These are phyloP conservation scores for Castanospermum australe DNA, from an alignment of 306 rosid genomes.

Conservation along the genomic window DNA sequence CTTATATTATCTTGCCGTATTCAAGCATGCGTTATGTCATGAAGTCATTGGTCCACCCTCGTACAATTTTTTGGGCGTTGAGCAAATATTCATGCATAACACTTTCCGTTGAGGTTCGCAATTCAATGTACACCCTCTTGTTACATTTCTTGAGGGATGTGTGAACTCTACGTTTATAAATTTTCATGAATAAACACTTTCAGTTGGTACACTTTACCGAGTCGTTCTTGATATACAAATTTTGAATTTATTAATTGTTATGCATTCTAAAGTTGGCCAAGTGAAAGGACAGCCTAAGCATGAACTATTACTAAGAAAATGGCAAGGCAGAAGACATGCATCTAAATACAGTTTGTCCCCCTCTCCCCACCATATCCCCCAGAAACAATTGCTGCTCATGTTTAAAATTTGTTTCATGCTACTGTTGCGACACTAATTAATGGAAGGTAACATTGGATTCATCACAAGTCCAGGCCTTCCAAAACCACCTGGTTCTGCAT, in stretches of 20 bases:
- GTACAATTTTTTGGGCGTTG: not conserved
- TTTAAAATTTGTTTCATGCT: constrained; percentile 19
- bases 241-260: constrained; percentile 20
- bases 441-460: constrained; percentile 76
- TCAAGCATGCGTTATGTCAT: not conserved
- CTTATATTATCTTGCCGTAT: not conserved
- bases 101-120: not conserved
- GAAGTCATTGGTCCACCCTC: not conserved
- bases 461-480: constrained; percentile 74
- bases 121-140: not conserved
- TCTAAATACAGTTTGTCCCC: not conserved
- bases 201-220: not conserved
- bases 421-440: constrained; percentile 34
- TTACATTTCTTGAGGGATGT: not conserved
- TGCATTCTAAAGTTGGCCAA: constrained; percentile 17
- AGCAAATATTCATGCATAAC: not conserved
- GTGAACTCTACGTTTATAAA: not conserved
- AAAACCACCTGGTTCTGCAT: constrained; percentile 68
- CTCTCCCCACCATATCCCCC: not conserved
- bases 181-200: not conserved
- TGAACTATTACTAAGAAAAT: not conserved
- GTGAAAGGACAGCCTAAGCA: constrained; percentile 6
- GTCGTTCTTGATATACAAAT: not conserved
- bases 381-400: not conserved
- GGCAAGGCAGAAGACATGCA: not conserved